These are phyloP conservation scores for Trifolium dubium DNA, from an alignment of 306 rosid genomes.

Conservation along the genomic window DNA sequence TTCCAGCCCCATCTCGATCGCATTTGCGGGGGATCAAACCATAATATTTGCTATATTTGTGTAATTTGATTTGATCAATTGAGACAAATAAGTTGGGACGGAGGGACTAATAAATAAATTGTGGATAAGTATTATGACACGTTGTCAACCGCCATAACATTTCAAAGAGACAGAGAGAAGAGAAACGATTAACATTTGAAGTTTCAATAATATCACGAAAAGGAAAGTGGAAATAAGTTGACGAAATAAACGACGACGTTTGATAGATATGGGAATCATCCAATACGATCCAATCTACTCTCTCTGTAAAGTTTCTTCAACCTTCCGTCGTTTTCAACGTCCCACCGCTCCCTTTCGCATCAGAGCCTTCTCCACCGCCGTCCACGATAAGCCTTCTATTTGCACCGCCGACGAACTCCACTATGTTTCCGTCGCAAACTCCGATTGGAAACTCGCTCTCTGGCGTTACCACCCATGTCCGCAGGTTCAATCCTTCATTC, in stretches of 20 bases:
- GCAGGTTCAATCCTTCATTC: constrained; percentile 49
- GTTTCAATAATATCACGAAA: background rate
- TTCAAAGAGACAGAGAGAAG: background rate
- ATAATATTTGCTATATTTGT: too few relatives aligned
- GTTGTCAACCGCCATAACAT: constrained; percentile 23
- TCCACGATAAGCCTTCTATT: constrained; percentile 71
- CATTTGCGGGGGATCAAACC: too few relatives aligned
- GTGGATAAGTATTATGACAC: constrained; percentile 2
- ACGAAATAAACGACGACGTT: constrained; percentile 16
- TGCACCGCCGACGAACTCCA: constrained; percentile 99
- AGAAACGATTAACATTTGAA: too few relatives aligned
- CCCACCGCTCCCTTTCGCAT: constrained; percentile 52
- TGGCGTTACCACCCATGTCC: constrained; percentile 95
- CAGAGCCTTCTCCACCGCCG: constrained; percentile 60
- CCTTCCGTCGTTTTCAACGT: constrained; percentile 56
- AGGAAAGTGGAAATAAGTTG: background rate
- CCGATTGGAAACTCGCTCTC: constrained; percentile 91
- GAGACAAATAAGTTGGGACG: too few relatives aligned
- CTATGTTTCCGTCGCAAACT: constrained; percentile 75
- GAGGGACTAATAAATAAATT: too few relatives aligned
- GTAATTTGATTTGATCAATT: too few relatives aligned
- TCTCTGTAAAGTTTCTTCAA: constrained; percentile 51
- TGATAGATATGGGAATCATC: constrained; percentile 54
- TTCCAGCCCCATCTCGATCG: too few relatives aligned
- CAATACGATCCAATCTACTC: constrained; percentile 63